These are phyloP conservation scores for Cymbidium sinense DNA, from an alignment of 106 monocot species.

Conservation along the genomic window DNA sequence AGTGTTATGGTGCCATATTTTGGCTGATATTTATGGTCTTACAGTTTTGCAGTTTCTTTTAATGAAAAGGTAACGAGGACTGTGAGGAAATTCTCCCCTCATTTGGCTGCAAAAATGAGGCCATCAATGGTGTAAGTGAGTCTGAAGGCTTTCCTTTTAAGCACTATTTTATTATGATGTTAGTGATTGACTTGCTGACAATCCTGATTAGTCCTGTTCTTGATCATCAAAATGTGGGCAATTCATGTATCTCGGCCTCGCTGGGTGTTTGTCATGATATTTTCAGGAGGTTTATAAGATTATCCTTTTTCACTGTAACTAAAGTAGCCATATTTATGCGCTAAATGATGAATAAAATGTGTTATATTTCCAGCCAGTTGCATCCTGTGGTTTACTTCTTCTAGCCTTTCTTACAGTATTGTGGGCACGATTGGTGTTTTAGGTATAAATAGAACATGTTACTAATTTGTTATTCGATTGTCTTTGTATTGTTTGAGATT, in stretches of 20 bases:
- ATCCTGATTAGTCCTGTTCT: constrained; percentile 63
- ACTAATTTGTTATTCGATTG: neutral
- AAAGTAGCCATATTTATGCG: neutral
- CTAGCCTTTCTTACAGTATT: constrained; percentile 59
- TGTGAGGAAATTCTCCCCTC: constrained; percentile 74
- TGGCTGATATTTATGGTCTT: neutral
- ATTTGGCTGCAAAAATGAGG: constrained; percentile 82
- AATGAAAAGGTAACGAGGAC: constrained; percentile 85
- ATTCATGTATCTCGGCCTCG: constrained; percentile 91
- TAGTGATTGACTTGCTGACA: neutral
- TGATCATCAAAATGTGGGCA: constrained; percentile 76
- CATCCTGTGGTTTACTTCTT: constrained; percentile 66
- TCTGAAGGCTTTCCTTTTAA: neutral
- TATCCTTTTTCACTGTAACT: neutral
- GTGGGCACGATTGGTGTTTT: constrained; percentile 62
- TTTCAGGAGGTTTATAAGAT: constrained; percentile 47
- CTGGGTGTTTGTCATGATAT: constrained; percentile 83
- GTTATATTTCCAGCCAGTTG: constrained; percentile 44
- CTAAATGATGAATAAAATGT: neutral
- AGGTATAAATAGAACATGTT: constrained; percentile 30
- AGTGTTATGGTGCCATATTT: neutral
- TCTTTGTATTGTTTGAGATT: neutral
- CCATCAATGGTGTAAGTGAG: constrained; percentile 62
- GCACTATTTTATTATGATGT: neutral
- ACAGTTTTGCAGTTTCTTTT: constrained; percentile 81